Conservation (phyloP, 768 basidiomycete genomes). For the Scleroderma citrinum region DNA sequence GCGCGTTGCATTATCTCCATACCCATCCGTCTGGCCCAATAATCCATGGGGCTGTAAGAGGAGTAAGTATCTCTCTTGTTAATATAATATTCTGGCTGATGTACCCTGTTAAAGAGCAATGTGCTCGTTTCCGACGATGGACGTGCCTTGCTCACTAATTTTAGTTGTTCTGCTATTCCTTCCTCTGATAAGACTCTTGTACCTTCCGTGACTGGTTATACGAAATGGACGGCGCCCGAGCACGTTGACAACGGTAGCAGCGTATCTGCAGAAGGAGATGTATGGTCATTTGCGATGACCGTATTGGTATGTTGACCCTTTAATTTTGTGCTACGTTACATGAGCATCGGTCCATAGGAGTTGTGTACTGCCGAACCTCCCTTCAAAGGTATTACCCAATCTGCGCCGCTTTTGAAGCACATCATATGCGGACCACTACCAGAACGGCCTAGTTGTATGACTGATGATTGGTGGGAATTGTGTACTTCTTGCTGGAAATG, state of each 20-base stretch:
- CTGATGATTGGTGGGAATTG: neutral
- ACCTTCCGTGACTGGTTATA: neutral
- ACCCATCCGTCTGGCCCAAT: neutral
- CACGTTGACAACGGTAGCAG: neutral
- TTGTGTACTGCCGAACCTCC: neutral
- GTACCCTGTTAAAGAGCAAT: neutral
- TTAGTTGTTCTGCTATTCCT: neutral
- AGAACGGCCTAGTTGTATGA: neutral
- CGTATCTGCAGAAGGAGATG: neutral
- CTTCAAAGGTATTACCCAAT: no score
- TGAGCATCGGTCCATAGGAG: neutral
- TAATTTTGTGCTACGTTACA: neutral
- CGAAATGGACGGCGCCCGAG: neutral
- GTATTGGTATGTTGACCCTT: neutral
- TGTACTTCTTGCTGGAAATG: neutral
- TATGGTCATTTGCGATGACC: neutral
- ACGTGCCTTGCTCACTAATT: neutral
- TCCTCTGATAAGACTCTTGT: neutral
- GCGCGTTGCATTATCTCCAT: neutral
- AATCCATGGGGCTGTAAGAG: neutral
- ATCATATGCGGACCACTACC: neutral
- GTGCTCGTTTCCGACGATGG: neutral
- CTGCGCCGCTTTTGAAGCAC: no score
- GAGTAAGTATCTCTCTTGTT: neutral
- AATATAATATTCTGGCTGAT: neutral